Percentiles rank a stretch among this genome's conserved stretches.
phyloP scores from a whole-genome alignment of 2,329 filamentous ascomycete genomes.

The Calonectria crousiana region DNA sequence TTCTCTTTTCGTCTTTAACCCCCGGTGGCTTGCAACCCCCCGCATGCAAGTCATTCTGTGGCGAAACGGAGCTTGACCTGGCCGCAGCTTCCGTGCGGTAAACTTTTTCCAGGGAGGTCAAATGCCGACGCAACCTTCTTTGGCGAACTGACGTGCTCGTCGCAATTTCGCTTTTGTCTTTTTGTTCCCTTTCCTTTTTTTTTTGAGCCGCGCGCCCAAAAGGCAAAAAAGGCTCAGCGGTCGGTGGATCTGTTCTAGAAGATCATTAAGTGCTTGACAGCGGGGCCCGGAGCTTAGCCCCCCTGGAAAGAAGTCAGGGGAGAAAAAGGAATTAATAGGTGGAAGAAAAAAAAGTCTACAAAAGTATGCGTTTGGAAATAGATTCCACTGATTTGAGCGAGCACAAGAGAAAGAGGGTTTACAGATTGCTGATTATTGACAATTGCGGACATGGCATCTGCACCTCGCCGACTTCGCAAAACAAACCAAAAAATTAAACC shows the following conservation, averaged over 20 bases:
- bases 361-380: background rate
- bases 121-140: background rate
- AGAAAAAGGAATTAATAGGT: background rate
- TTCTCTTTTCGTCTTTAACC: constrained; percentile 5
- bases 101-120: background rate
- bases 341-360: background rate
- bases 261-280: background rate
- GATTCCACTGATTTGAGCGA: background rate
- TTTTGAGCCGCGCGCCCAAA: background rate
- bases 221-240: background rate
- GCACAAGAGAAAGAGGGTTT: background rate
- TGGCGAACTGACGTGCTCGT: background rate
- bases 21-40: constrained; percentile 6
- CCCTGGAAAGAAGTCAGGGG: background rate
- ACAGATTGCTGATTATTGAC: background rate
- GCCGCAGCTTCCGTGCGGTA: background rate
- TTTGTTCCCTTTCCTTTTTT: too few relatives aligned
- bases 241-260: constrained; percentile 8
- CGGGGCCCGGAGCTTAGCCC: background rate
- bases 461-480: background rate
- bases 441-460: background rate
- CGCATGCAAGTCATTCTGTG: background rate
- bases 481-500: background rate
- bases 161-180: background rate
- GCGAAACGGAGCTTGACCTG: background rate